Base-by-base conservation (phyloP, 352 stramenopile genomes). In the Phytophthora niederhauseri region DNA sequence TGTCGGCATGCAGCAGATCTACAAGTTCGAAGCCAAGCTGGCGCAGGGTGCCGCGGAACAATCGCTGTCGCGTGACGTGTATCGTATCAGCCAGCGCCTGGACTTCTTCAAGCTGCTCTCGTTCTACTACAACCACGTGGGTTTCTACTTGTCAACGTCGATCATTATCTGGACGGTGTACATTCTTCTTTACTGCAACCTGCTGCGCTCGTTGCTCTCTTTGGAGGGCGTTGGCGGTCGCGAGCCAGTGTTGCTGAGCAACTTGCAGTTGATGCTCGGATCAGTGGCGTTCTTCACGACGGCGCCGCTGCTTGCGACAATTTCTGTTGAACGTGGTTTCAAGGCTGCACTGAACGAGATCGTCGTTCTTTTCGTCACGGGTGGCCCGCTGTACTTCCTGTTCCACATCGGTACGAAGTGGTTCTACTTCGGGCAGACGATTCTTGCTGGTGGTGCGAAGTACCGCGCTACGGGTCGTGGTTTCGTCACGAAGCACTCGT, bases 321-420 rank as follows among this genome's bases (percentile, higher is more conserved):
- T 99, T 65, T 98, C 96, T 48, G 97, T 99, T 9, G 98, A 99
- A 73, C 93, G 97, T 62, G 98, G 98, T n/a, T 98, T 99, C 81
- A 96, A 96, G 70, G 89, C 92, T 12, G 98, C 96, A 52, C 58
- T 97, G 50, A 97, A 90, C 60, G 87, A 96, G 62, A 93, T 99
- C 28, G 76, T 98, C 28, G 95, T 98, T 75, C 97, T 99, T 45
- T 95, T 99, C 57, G 87, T 98, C 17, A 99, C 97, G 38, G 97
- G 97, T 50, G 98, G 97, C 1, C 98, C 98, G 49, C 82, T 99
- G 19, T 99, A 99, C 82, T 99, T 99, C 73, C 93, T 99, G 76
- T 99, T 99, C 85, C 98, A 99, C 78, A 99, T 99, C 65, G 97
- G 98, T 68, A 99, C 97, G 20, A 98, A 99, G 70, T 98, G 97